A percentile compares a stretch with the other conserved stretches of the same genome.
phyloP scores from a whole-genome alignment of 257 asterid genomes.

The Echium plantagineum region DNA sequence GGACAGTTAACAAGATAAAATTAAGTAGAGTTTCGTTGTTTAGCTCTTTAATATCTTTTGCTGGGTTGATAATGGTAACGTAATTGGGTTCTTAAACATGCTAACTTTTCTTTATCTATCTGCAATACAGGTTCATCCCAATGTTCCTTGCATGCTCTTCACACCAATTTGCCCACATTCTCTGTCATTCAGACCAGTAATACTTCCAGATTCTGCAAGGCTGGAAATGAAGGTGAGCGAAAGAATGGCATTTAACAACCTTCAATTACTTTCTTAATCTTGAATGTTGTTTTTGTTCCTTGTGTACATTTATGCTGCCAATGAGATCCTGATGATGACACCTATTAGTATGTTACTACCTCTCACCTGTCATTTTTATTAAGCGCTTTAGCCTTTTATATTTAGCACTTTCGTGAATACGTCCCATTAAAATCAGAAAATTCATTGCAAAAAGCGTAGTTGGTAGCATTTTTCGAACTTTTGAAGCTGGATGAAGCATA shows the following conservation, averaged over 20 bases:
- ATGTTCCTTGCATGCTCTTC: conserved; percentile 98
- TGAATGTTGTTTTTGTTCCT: neutral
- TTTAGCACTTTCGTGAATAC: no score
- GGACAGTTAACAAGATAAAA: no score
- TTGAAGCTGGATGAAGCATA: no score
- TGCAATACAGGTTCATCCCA: conserved; percentile 81
- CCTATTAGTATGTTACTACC: no score
- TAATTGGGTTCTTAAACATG: no score
- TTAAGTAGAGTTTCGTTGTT: neutral
- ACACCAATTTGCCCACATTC: conserved; percentile 98
- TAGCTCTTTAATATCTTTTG: neutral
- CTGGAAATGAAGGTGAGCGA: conserved; percentile 77
- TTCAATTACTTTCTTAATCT: neutral
- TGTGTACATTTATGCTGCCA: no score
- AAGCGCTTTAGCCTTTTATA: no score
- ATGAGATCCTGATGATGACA: no score
- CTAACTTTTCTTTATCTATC: neutral
- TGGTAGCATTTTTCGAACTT: no score
- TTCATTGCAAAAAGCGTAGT: no score
- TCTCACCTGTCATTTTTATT: no score
- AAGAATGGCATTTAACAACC: neutral
- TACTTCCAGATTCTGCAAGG: conserved; percentile 95
- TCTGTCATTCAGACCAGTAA: conserved; percentile 96
- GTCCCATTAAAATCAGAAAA: no score
- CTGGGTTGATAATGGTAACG: neutral